Evolutionary conservation across 2,329 filamentous ascomycete species (phyloP).

Genomic region (Nannizziopsis barbatae): DNA sequence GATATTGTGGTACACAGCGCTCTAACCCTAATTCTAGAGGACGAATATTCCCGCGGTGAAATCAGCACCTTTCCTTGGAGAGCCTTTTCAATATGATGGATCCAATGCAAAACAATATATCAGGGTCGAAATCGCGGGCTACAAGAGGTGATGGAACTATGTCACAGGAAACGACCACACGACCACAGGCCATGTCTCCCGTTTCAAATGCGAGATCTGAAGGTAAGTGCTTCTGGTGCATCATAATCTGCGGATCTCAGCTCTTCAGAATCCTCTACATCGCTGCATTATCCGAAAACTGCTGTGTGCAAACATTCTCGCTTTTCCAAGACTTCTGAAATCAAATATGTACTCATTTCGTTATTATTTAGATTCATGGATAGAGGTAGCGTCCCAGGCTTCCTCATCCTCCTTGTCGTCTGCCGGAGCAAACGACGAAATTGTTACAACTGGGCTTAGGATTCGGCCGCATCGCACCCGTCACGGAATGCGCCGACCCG

Average conservation of each 20-base stretch:
- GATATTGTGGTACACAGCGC: too few relatives aligned
- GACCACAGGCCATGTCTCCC: slow-evolving; percentile 28
- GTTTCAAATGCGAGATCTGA: slow-evolving; percentile 32
- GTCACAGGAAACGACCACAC: slow-evolving; percentile 23
- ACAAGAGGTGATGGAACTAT: slow-evolving; percentile 26
- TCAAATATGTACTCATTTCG: slow-evolving; percentile 35
- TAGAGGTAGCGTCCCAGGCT: slow-evolving; percentile 84
- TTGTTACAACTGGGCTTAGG: slow-evolving; percentile 76
- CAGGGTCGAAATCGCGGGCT: slow-evolving; percentile 25
- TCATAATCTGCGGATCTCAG: neutral
- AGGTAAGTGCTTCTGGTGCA: slow-evolving; percentile 24
- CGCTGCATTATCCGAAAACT: neutral
- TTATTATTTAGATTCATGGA: slow-evolving; percentile 72
- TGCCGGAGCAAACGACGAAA: slow-evolving; percentile 61
- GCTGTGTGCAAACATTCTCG: neutral
- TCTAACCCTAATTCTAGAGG: neutral
- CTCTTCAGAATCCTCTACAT: neutral
- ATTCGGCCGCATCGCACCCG: slow-evolving; percentile 58
- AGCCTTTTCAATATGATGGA: slow-evolving; percentile 12
- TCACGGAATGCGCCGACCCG: slow-evolving; percentile 27
- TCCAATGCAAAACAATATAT: slow-evolving; percentile 23
- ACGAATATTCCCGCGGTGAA: neutral
- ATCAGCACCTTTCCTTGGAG: neutral
- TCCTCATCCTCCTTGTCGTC: slow-evolving; percentile 88
- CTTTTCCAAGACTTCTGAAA: neutral